A percentile compares a stretch with the other conserved stretches of the same genome.
Evolutionary conservation across 208 protist genomes (phyloP).

Genomic region (Tritrichomonas musculus): DNA sequence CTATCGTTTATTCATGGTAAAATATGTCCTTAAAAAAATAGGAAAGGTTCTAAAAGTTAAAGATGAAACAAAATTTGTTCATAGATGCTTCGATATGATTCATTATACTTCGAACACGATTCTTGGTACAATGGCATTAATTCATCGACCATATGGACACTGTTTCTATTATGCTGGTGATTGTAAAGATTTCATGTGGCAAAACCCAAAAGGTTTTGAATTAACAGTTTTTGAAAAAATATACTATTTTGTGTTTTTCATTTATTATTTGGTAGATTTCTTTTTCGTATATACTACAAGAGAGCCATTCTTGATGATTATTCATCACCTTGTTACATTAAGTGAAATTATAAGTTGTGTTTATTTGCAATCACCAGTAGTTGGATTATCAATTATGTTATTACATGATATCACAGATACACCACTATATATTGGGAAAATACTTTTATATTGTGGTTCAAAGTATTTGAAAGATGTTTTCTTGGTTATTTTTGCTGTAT

Average conservation of each 20-base stretch:
- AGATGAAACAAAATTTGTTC: background rate
- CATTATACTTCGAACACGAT: background rate
- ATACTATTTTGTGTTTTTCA: background rate
- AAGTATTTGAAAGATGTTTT: background rate
- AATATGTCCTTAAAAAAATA: no score
- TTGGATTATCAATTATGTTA: background rate
- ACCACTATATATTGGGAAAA: background rate
- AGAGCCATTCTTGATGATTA: background rate
- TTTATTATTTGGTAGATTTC: background rate
- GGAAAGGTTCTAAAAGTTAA: no score
- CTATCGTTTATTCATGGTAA: no score
- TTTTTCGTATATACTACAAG: background rate
- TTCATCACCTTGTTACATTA: background rate
- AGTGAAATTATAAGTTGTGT: background rate
- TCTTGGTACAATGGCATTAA: background rate
- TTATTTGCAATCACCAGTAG: background rate
- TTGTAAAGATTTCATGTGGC: background rate
- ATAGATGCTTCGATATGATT: background rate
- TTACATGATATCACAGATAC: background rate
- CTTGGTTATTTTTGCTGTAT: background rate
- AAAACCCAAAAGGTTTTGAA: background rate
- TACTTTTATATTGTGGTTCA: background rate
- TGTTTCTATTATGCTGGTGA: background rate
- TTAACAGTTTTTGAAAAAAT: background rate
- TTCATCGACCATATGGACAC: background rate